These are phyloP conservation scores for Podila epicladia DNA, from an alignment of 192 early-diverging fungal species.

Conservation along the genomic window DNA sequence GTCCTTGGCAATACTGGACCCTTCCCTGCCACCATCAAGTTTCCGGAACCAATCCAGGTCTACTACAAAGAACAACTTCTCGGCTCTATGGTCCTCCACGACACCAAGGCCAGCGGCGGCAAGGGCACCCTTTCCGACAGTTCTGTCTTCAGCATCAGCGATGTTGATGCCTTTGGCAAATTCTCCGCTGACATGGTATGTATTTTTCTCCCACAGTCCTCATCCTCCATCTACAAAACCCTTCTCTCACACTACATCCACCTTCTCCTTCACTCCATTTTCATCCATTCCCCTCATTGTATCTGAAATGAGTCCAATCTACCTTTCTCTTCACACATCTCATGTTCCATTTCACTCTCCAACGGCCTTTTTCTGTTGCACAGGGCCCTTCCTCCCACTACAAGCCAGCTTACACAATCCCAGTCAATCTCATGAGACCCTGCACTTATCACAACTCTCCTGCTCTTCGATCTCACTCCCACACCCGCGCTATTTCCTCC, in stretches of 20 bases:
- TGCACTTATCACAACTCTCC: no score
- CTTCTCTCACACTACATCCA: neutral
- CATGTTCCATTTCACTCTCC: no score
- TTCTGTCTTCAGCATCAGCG: slow-evolving; percentile 23
- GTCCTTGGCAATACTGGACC: slow-evolving; percentile 57
- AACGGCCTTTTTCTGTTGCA: no score
- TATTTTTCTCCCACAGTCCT: neutral
- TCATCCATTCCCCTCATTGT: neutral
- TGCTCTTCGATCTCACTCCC: no score
- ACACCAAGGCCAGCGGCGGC: slow-evolving; percentile 41
- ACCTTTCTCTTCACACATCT: neutral
- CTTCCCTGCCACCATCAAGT: slow-evolving; percentile 59
- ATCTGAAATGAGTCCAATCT: neutral
- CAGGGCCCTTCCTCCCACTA: no score
- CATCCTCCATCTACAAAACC: neutral
- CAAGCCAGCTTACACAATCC: no score
- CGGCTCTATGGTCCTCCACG: slow-evolving; percentile 34
- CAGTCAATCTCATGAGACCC: no score
- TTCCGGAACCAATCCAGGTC: slow-evolving; percentile 54
- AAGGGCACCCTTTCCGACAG: slow-evolving; percentile 7
- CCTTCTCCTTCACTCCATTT: neutral
- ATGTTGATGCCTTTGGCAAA: slow-evolving; percentile 34
- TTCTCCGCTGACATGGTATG: slow-evolving; percentile 59
- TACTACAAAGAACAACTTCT: slow-evolving; percentile 47
- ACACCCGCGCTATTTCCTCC: neutral